Evolutionary conservation across 352 stramenopile species (phyloP).

Genomic region (Globisporangium barbulae): DNA sequence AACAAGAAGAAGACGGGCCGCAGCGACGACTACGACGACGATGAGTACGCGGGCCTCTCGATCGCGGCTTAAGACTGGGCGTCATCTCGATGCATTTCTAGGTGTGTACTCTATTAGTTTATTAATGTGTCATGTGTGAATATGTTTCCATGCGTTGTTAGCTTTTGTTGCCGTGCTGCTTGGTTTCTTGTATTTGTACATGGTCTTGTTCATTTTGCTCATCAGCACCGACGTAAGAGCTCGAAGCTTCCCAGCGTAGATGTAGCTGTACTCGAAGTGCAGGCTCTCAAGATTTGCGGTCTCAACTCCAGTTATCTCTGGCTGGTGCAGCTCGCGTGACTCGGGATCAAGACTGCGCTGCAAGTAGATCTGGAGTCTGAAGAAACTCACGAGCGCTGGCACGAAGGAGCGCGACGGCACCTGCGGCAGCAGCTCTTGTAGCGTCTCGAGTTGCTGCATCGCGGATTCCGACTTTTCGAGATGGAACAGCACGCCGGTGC

Average conservation of each 20-base stretch:
- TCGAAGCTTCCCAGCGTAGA: conserved; percentile 14
- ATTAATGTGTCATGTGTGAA: conserved; percentile 10
- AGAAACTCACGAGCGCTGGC: conserved; percentile 31
- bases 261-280: conserved; percentile 17
- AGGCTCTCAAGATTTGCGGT: neutral
- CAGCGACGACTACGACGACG: conserved; percentile 4
- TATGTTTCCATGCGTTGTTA: neutral
- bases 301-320: neutral
- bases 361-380: conserved; percentile 31
- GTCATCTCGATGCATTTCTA: neutral
- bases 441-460: conserved; percentile 25
- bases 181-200: neutral
- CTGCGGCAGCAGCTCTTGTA: conserved; percentile 12
- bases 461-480: conserved; percentile 22
- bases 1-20: conserved; percentile 13
- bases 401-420: conserved; percentile 27
- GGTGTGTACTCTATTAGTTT: conserved; percentile 16
- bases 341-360: conserved; percentile 10
- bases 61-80: conserved; percentile 1
- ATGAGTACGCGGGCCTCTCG: conserved; percentile 8
- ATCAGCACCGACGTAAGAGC: conserved; percentile 10
- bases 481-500: conserved; percentile 34
- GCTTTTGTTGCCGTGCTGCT: neutral
- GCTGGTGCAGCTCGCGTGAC: neutral
- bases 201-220: conserved; percentile 1